phyloP scores from a whole-genome alignment of 2,329 filamentous ascomycete genomes.

The Colletotrichum orbiculare region DNA sequence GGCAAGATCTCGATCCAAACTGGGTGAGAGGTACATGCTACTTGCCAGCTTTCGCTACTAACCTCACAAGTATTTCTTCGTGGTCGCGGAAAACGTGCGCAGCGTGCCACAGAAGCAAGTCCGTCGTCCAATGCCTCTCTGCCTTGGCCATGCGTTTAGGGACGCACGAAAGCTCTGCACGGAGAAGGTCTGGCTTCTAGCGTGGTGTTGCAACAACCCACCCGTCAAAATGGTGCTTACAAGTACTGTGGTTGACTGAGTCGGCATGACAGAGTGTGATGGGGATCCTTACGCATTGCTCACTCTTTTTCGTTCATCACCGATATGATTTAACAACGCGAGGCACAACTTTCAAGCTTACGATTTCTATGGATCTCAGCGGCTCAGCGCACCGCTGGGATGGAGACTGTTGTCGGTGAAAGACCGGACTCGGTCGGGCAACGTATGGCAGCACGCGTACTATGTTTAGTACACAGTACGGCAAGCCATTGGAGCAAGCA shows the following conservation, averaged over 20 bases:
- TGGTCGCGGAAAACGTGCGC: background rate
- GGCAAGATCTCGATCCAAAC: constrained; percentile 30
- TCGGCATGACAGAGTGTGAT: constrained; percentile 14
- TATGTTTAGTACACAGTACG: background rate
- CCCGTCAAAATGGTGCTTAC: no score
- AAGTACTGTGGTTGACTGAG: no score
- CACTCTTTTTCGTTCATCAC: background rate
- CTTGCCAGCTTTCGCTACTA: background rate
- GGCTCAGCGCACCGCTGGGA: no score
- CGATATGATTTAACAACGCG: constrained; percentile 8
- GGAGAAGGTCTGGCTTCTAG: no score
- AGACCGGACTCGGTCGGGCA: background rate
- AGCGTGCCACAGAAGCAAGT: background rate
- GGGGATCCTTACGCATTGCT: constrained; percentile 1
- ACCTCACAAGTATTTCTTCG: background rate
- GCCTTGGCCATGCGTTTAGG: no score
- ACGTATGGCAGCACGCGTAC: constrained; percentile 10
- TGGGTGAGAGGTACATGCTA: background rate
- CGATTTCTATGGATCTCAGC: background rate
- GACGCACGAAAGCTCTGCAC: no score
- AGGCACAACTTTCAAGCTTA: constrained; percentile 24
- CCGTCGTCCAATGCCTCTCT: background rate
- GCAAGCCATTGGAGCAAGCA: constrained; percentile 17
- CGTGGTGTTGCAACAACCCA: no score
- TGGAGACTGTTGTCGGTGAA: constrained; percentile 11